Evolutionary conservation across 2,329 filamentous ascomycete species (phyloP).

Genomic region (Aspergillus quadricinctus): DNA sequence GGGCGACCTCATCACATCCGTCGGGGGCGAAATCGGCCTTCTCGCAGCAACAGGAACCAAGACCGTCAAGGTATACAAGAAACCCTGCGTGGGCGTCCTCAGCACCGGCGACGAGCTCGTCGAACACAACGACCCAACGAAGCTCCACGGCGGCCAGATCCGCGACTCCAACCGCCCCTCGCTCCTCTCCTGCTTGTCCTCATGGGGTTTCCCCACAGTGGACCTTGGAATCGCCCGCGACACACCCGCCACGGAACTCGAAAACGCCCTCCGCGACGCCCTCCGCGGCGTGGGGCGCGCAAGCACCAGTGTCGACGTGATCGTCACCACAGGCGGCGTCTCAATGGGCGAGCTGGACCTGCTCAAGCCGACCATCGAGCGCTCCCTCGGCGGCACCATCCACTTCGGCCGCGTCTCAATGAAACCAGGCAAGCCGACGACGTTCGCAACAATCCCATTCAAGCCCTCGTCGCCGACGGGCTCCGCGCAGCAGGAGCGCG

Average conservation of each 20-base stretch:
- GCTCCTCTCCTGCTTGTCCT: conserved; percentile 69
- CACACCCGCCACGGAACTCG: conserved; percentile 62
- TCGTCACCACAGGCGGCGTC: conserved; percentile 90
- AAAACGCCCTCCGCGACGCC: conserved; percentile 70
- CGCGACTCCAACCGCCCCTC: conserved; percentile 90
- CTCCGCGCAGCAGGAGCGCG: conserved; percentile 48
- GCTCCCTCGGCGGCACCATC: conserved; percentile 81
- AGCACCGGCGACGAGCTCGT: conserved; percentile 96
- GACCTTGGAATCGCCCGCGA: conserved; percentile 75
- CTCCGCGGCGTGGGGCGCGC: conserved; percentile 53
- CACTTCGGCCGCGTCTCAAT: conserved; percentile 95
- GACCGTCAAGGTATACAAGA: conserved; percentile 67
- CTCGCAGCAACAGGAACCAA: conserved; percentile 77
- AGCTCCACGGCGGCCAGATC: conserved; percentile 74
- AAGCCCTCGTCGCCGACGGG: conserved; percentile 45
- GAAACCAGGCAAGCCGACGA: conserved; percentile 98
- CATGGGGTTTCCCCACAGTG: conserved; percentile 71
- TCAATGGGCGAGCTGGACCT: conserved; percentile 98
- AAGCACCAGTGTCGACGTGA: conserved; percentile 59
- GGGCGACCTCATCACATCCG: conserved; percentile 77
- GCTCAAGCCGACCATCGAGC: conserved; percentile 92
- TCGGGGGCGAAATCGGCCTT: conserved; percentile 87
- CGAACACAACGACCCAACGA: conserved; percentile 58
- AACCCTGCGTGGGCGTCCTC: conserved; percentile 76
- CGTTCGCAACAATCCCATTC: conserved; percentile 81